Conservation (phyloP, 805 yeast species). For the Cyberlindnera amylophila region DNA sequence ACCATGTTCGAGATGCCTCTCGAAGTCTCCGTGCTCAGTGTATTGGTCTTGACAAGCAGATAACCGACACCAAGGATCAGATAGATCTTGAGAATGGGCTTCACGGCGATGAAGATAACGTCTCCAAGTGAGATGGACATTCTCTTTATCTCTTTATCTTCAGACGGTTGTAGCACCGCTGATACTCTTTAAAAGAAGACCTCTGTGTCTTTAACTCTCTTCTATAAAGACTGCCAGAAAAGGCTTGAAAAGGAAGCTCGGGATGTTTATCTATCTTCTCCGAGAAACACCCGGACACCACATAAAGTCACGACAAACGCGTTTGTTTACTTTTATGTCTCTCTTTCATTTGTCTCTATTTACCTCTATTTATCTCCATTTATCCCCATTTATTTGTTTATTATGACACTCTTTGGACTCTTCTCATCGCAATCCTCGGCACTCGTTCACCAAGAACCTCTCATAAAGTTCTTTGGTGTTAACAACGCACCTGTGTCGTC, state of each 20-base stretch:
- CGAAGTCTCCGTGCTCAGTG: slow-evolving; percentile 47
- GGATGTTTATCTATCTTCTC: no score
- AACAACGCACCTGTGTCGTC: slow-evolving; percentile 27
- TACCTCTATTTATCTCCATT: no score
- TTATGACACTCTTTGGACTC: slow-evolving; percentile 6
- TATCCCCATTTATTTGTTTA: no score
- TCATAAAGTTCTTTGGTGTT: slow-evolving; percentile 19
- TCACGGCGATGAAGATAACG: slow-evolving; percentile 23
- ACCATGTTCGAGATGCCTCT: slow-evolving; percentile 49
- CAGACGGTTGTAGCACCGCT: no score
- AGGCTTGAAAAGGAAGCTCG: no score
- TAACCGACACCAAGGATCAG: slow-evolving; percentile 22
- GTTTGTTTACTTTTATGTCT: no score
- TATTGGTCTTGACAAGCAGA: slow-evolving; percentile 23
- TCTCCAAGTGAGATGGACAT: slow-evolving; percentile 16
- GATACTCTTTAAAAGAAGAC: not conserved
- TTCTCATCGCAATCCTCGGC: slow-evolving; percentile 9
- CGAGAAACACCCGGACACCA: not conserved
- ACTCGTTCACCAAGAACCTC: slow-evolving; percentile 5
- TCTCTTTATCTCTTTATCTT: not conserved
- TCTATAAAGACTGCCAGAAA: no score
- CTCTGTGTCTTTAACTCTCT: not conserved
- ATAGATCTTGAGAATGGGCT: slow-evolving; percentile 27
- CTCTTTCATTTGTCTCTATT: no score
- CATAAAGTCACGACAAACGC: no score